phyloP scores from a whole-genome alignment of 805 yeast species.

The Saccharomycodes ludwigii region DNA sequence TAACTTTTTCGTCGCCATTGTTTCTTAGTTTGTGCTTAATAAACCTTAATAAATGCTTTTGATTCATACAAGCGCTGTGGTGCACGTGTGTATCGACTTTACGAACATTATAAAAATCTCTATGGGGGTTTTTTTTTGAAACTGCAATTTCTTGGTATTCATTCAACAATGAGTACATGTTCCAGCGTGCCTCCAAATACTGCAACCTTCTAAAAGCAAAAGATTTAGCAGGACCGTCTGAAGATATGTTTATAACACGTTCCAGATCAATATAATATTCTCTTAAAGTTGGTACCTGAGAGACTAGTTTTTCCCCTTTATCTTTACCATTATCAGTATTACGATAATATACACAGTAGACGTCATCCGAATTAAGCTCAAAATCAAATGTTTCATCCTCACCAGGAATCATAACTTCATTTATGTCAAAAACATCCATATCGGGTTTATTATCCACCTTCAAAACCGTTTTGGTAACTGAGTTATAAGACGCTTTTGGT shows the following conservation, averaged over 20 bases:
- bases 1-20: constrained; percentile 77
- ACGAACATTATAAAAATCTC: constrained; percentile 45
- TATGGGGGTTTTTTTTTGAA: constrained; percentile 86
- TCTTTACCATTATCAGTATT: constrained; percentile 16
- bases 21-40: constrained; percentile 90
- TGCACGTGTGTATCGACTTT: constrained; percentile 79
- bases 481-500: constrained; percentile 80
- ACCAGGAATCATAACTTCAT: constrained; percentile 31
- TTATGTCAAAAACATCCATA: constrained; percentile 29
- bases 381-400: constrained; percentile 44
- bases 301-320: constrained; percentile 27
- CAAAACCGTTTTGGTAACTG: constrained; percentile 40
- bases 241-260: constrained; percentile 55
- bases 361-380: constrained; percentile 46
- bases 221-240: constrained; percentile 94
- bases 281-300: constrained; percentile 65
- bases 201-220: constrained; percentile 91
- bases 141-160: constrained; percentile 89
- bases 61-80: constrained; percentile 98
- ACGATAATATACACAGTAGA: constrained; percentile 42
- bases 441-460: constrained; percentile 29
- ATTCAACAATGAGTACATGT: constrained; percentile 72
- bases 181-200: constrained; percentile 95
- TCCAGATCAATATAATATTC: constrained; percentile 83
- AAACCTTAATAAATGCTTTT: constrained; percentile 86